Percentiles rank a stretch among this genome's conserved stretches.
These are phyloP conservation scores for Aureobasidium sp. DNA, from an alignment of 2,329 filamentous ascomycete genomes.

Conservation along the genomic window DNA sequence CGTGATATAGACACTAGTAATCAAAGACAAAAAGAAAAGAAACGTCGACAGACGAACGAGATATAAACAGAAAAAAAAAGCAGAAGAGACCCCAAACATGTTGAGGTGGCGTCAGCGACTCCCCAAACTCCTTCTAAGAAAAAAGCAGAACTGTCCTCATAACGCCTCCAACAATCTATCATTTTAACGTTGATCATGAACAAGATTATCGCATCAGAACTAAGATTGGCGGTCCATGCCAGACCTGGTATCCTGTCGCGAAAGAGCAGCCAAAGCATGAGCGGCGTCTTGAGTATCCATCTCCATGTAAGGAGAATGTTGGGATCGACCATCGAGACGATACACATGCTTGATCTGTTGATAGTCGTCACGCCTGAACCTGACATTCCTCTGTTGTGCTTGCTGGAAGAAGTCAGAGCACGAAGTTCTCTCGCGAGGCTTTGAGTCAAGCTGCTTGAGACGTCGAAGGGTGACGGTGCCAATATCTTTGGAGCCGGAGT, in stretches of 20 bases:
- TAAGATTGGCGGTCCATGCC: background rate
- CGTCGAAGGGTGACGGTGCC: slow-evolving; percentile 5
- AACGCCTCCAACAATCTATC: slow-evolving; percentile 1
- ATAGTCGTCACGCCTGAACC: slow-evolving; percentile 7
- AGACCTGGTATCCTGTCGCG: slow-evolving; percentile 8
- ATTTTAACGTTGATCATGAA: slow-evolving; percentile 7
- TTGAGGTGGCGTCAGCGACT: background rate
- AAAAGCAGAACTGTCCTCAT: background rate
- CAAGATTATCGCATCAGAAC: background rate
- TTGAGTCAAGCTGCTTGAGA: background rate
- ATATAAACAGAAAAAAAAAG: background rate
- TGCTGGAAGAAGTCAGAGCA: slow-evolving; percentile 18
- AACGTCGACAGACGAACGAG: background rate
- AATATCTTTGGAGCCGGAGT: background rate
- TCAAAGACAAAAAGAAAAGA: background rate
- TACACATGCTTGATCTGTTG: slow-evolving; percentile 15
- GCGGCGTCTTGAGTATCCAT: slow-evolving; percentile 19
- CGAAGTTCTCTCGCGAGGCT: slow-evolving; percentile 8
- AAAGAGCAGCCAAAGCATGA: slow-evolving; percentile 16
- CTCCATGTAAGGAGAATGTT: slow-evolving; percentile 18
- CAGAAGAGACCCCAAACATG: background rate
- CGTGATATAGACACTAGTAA: slow-evolving; percentile 2
- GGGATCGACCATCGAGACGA: slow-evolving; percentile 2
- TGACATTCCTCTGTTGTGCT: slow-evolving; percentile 12
- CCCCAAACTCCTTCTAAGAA: background rate